Base-by-base conservation (phyloP, 495 filamentous ascomycete genomes). In the Rostrohypoxylon terebratum region DNA sequence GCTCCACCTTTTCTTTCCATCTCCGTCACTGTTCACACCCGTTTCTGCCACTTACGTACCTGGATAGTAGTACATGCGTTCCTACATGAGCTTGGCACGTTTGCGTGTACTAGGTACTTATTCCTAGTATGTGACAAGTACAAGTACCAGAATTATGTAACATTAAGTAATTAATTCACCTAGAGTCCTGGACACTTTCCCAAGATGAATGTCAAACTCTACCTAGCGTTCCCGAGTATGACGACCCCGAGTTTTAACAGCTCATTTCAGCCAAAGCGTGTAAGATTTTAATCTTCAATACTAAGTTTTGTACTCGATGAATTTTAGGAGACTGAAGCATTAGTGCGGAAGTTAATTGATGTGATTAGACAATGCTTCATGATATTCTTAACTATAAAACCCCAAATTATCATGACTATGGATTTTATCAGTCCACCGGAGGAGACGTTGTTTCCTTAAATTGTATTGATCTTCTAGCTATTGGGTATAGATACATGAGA, bases 401-500 rank as follows among this genome's bases (percentile, higher is more conserved):
- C 3, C 28, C 28, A 28, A 4, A n/a, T 13, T 42, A 42, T 38
- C 34, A 38, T 38, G 11, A 38, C 2, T 13, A 38, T 38, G 34
- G 11, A 38, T 45, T 14, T n/a, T 48, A 48, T 21, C 16, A 25
- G 18, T 45, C 42, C 42, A 45, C 42, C n/a, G 4, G 13, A 50
- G 20, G 11, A 50, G 23, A 25, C 20, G 21, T 50, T 21, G 21
- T 23, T 50, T 50, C 45, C 45, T 50, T 50, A 50, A 53, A 53
- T 53, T 4, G 4, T 55, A 36, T n/a, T 55, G 28, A 36, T 55
- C 51, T 55, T 55, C 28, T 20, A 20, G 20, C 51, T 18, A 36
- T 55, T 36, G 14, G 51, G 51, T 55, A 55, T 36, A 55, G 28
- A 55, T 55, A 55, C 51, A 55, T 55, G 51, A 55, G n/a, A 55